A percentile compares a stretch with the other conserved stretches of the same genome.
Conservation (phyloP, 441 rosid species). For the Flueggea neowawraea region DNA sequence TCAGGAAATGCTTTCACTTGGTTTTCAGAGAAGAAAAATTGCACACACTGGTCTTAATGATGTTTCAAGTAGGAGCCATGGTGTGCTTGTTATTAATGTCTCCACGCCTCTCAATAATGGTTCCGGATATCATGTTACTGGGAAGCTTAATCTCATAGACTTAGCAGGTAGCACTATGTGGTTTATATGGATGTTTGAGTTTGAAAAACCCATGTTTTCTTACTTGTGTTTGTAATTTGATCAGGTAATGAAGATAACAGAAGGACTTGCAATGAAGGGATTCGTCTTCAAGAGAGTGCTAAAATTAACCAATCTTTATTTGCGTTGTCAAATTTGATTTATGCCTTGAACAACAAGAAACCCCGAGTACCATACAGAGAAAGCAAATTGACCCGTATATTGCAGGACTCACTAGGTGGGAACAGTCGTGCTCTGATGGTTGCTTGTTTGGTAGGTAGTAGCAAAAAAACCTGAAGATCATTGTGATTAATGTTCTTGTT, state of each 20-base stretch:
- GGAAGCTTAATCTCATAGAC: slow-evolving; percentile 90
- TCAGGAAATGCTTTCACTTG: slow-evolving; percentile 45
- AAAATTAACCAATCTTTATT: slow-evolving; percentile 90
- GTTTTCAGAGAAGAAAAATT: slow-evolving; percentile 68
- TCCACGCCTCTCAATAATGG: slow-evolving; percentile 32
- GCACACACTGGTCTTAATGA: slow-evolving; percentile 87
- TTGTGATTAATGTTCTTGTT: background rate
- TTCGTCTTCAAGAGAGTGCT: slow-evolving; percentile 81
- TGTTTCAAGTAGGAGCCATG: slow-evolving; percentile 93
- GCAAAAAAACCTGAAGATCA: background rate
- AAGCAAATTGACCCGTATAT: slow-evolving; percentile 87
- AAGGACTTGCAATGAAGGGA: slow-evolving; percentile 78
- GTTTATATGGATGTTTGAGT: background rate
- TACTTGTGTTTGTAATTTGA: slow-evolving; percentile 6
- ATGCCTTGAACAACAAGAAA: slow-evolving; percentile 73
- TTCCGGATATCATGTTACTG: slow-evolving; percentile 33
- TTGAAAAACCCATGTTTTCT: background rate
- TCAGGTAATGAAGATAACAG: slow-evolving; percentile 91
- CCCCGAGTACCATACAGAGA: slow-evolving; percentile 84
- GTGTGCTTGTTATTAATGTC: slow-evolving; percentile 71
- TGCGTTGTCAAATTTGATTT: slow-evolving; percentile 83
- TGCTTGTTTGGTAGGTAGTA: slow-evolving; percentile 68
- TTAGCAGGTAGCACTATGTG: slow-evolving; percentile 71
- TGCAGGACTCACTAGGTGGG: slow-evolving; percentile 97
- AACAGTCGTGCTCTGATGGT: slow-evolving; percentile 82